Evolutionary conservation across 371 early-diverging fungal genomes (phyloP).

Genomic region (Polyrhizophydium stewartii): DNA sequence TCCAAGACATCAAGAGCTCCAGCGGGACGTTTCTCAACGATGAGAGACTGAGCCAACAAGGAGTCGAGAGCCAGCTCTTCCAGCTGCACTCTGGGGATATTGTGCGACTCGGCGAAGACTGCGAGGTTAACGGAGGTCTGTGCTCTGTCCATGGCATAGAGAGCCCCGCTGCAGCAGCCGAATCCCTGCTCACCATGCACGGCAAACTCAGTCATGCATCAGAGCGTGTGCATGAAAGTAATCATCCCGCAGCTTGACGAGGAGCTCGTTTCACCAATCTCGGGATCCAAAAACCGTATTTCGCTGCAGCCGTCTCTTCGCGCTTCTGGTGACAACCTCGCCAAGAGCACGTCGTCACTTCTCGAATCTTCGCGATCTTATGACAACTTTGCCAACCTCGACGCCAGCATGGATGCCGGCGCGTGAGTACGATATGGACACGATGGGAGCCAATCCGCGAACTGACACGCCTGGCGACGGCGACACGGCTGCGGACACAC

Average conservation of each 20-base stretch:
- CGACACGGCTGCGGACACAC: not conserved
- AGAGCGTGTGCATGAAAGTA: slow-evolving; percentile 17
- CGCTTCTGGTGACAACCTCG: not conserved
- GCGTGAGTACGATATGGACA: too few species aligned
- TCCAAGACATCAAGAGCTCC: slow-evolving; percentile 34
- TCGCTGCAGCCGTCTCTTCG: not conserved
- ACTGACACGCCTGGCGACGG: too few species aligned
- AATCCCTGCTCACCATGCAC: too few species aligned
- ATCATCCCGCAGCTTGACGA: slow-evolving; percentile 1
- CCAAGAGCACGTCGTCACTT: slow-evolving; percentile 1
- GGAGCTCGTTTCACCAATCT: not conserved
- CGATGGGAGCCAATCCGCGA: too few species aligned
- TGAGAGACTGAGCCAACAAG: slow-evolving; percentile 29
- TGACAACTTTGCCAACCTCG: too few species aligned
- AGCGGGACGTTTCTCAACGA: slow-evolving; percentile 42
- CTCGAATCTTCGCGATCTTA: not conserved
- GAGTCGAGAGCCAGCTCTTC: slow-evolving; percentile 16
- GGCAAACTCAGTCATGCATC: slow-evolving; percentile 20
- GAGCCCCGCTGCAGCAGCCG: too few species aligned
- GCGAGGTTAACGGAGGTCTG: slow-evolving; percentile 33
- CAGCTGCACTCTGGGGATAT: slow-evolving; percentile 33
- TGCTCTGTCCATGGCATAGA: too few species aligned
- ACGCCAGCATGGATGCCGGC: too few species aligned
- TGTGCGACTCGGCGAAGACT: slow-evolving; percentile 41
- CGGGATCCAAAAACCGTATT: not conserved